These are phyloP conservation scores for Pachysandra terminalis DNA, from an alignment of 164 flowering plant species.

Conservation along the genomic window DNA sequence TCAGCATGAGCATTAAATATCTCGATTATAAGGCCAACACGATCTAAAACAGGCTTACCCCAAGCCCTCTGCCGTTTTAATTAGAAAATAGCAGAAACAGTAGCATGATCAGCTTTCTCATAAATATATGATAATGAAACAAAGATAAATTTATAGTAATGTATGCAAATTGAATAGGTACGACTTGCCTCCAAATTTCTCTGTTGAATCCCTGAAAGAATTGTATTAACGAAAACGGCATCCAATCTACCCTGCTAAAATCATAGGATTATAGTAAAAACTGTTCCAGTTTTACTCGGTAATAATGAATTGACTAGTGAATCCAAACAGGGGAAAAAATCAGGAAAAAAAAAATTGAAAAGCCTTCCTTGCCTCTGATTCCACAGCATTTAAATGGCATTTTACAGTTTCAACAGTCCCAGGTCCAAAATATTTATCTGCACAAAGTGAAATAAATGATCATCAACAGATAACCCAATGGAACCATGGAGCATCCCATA, in stretches of 20 bases:
- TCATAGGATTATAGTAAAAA: neutral
- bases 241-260: conserved; percentile 60
- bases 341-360: neutral
- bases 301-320: neutral
- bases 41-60: conserved; percentile 87
- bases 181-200: conserved; percentile 85
- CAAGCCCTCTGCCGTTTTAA: conserved; percentile 53
- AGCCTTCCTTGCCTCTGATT: conserved; percentile 53
- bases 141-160: no score
- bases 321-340: neutral
- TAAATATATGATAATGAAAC: no score
- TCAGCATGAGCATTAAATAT: conserved; percentile 96
- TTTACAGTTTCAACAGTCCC: conserved; percentile 81
- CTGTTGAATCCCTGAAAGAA: conserved; percentile 75
- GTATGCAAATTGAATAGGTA: neutral
- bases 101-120: neutral
- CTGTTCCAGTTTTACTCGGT: neutral
- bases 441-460: conserved; percentile 5
- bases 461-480: neutral
- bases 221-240: conserved; percentile 86
- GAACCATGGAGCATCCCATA: no score
- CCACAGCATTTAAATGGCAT: conserved; percentile 61
- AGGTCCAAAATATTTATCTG: conserved; percentile 82
- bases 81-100: neutral
- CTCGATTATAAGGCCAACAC: conserved; percentile 93